Base-by-base conservation (phyloP, 805 yeast genomes). In the Ogataea neopini region DNA sequence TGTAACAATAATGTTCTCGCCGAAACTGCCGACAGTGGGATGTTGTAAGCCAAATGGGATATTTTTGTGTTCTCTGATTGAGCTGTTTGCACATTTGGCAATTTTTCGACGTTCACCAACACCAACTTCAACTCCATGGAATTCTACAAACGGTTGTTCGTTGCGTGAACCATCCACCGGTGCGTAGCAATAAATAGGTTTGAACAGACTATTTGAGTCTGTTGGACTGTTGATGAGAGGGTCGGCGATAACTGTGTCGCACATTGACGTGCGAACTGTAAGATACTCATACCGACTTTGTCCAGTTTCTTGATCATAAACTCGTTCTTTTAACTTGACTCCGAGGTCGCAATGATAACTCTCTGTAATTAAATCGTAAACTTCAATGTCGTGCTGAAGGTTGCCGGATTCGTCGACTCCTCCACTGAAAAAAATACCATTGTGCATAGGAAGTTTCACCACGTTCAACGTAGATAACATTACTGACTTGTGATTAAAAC, bases 21-120 rank as follows among this genome's bases (percentile, higher is more conserved):
- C 91, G 59, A 84, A 85, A 10, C 74, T 60, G 0, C 81, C 88
- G 18, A 85, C 81, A 0, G 80, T 73, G 1, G 90, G 87, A 53
- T 70, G 76, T 18, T 69, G 63, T 43, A 84, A 64, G 29, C 74
- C 72, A 47, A 62, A 69, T 1, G 85, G 85, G 6, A 75, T 66
- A 43, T 49, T 49, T 38, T 52, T 52, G 19, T 46, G 39, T 19
- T 54, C 54, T 30, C 47, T 45, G 28, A 50, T 22, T 4, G 53
- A 44, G 11, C 34, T 29, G 8, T 28, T n/a, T 19, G 13, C 35
- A 2, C 17, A 6, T 10, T 30, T 15, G n/a, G 33, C 30, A 9
- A 56, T 38, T 13, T 36, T 23, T n/a, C 22, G 23, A 42, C 59
- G 35, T 9, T 32, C 46, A 11, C 62, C 56, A 4, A 42, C 32